Evolutionary conservation across 2,329 filamentous ascomycete genomes (phyloP).

Genomic region (Dactylellina sp.): DNA sequence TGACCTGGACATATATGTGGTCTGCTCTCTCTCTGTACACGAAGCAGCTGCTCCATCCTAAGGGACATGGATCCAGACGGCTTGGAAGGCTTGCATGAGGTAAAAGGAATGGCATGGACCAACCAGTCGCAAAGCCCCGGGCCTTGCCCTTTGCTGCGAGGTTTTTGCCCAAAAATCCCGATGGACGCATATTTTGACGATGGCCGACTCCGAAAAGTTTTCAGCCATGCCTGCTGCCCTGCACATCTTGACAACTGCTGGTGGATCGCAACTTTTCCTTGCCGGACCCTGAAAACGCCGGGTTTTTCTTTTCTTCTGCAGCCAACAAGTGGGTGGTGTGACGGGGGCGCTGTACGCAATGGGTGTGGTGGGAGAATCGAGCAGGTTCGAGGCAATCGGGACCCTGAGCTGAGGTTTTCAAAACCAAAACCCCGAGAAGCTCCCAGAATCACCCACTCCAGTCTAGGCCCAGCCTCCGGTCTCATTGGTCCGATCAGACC

Average conservation of each 20-base stretch:
- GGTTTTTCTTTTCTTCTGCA: conserved; percentile 5
- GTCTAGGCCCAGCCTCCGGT: not conserved
- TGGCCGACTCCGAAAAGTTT: not conserved
- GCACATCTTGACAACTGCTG: conserved; percentile 22
- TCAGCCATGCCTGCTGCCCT: conserved; percentile 13
- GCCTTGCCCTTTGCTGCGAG: conserved; percentile 21
- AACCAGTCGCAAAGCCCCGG: conserved; percentile 15
- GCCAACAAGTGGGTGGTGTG: conserved; percentile 13
- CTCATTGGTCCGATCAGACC: conserved; percentile 49
- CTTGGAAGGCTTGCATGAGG: conserved; percentile 12
- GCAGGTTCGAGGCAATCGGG: conserved; percentile 49
- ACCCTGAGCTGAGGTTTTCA: conserved; percentile 22
- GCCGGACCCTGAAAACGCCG: conserved; percentile 5
- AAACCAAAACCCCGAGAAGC: conserved; percentile 16
- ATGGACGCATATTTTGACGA: conserved; percentile 49
- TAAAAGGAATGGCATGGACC: no score
- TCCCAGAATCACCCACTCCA: conserved; percentile 16
- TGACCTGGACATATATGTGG: no score
- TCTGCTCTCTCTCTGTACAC: no score
- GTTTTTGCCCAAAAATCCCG: conserved; percentile 25
- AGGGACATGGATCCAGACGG: conserved; percentile 25
- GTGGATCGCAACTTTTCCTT: conserved; percentile 28
- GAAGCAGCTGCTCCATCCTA: no score
- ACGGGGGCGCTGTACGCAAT: conserved; percentile 30
- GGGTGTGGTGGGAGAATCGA: conserved; percentile 46